A percentile compares a stretch with the other conserved stretches of the same genome.
Evolutionary conservation across 1,284 basidiomycete genomes (phyloP).

Genomic region (Boletus calvinii): DNA sequence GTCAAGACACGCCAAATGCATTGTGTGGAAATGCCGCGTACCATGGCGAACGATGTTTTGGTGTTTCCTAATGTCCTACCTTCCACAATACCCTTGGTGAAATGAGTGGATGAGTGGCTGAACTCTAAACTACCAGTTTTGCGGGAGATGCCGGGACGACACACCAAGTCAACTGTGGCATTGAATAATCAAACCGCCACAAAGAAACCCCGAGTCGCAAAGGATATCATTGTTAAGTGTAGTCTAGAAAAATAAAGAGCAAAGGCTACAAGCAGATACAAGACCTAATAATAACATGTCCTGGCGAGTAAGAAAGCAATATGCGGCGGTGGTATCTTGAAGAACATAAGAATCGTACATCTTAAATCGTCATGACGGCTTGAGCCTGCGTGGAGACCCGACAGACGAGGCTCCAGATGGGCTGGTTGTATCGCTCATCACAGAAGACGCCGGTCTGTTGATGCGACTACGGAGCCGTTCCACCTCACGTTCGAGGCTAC

Average conservation of each 20-base stretch:
- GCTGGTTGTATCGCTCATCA: slow-evolving; percentile 27
- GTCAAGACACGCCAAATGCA: slow-evolving; percentile 4
- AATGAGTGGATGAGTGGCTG: slow-evolving; percentile 27
- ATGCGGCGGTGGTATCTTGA: not conserved
- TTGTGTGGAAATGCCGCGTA: slow-evolving; percentile 7
- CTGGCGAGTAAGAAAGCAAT: not conserved
- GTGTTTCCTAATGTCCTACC: not conserved
- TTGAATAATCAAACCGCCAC: no score
- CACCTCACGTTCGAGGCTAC: slow-evolving; percentile 66
- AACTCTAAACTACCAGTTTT: slow-evolving; percentile 33
- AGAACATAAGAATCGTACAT: not conserved
- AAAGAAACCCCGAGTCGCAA: no score
- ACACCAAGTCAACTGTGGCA: no score
- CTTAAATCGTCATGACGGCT: slow-evolving; percentile 19
- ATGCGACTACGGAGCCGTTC: slow-evolving; percentile 68
- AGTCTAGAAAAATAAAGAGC: not conserved
- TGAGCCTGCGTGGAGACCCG: slow-evolving; percentile 36
- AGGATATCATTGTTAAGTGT: not conserved
- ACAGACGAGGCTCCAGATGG: slow-evolving; percentile 26
- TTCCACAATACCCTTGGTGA: not conserved
- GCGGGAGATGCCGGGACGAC: slow-evolving; percentile 20
- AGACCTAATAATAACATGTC: slow-evolving; percentile 17
- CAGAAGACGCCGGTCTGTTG: slow-evolving; percentile 44
- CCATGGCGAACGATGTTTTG: slow-evolving; percentile 25
- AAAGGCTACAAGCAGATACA: slow-evolving; percentile 28